A percentile compares a stretch with the other conserved stretches of the same genome.
Evolutionary conservation across 805 yeast species (phyloP).

Genomic region (Brettanomyces anomalus): DNA sequence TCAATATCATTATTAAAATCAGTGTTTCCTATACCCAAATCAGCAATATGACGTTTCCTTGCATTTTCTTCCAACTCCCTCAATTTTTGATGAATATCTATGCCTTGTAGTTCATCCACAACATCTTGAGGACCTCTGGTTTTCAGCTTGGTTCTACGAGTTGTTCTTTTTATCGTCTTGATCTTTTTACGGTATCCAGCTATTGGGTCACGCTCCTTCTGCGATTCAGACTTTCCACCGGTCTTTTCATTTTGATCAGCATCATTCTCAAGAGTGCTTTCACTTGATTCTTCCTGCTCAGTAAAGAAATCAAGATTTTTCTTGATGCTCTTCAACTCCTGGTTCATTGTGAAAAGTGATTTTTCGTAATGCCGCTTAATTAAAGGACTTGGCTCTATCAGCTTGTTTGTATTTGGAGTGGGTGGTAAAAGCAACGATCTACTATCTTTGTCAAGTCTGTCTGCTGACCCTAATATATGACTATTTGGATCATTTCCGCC

Average conservation of each 20-base stretch:
- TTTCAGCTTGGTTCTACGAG: conserved; percentile 41
- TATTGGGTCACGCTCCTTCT: conserved; percentile 7
- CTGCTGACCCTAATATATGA: background rate
- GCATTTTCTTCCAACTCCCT: conserved; percentile 20
- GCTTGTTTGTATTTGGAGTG: conserved; percentile 3
- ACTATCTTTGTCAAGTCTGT: too few relatives aligned
- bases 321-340: conserved; percentile 33
- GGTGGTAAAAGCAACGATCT: background rate
- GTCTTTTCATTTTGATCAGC: background rate
- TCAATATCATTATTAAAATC: conserved; percentile 8
- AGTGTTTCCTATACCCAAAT: background rate
- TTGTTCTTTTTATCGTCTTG: conserved; percentile 43
- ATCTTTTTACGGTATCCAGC: conserved; percentile 20
- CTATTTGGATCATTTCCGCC: background rate
- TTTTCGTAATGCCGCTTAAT: conserved; percentile 17
- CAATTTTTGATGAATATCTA: conserved; percentile 36
- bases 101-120: conserved; percentile 26
- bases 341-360: conserved; percentile 36
- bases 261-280: conserved; percentile 7
- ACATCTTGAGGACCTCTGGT: conserved; percentile 22
- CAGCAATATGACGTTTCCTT: conserved; percentile 6
- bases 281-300: conserved; percentile 5
- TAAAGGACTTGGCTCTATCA: conserved; percentile 26
- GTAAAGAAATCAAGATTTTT: conserved; percentile 13
- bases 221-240: background rate